Evolutionary conservation across 2,329 filamentous ascomycete genomes (phyloP).

Genomic region (Aureobasidium musti): DNA sequence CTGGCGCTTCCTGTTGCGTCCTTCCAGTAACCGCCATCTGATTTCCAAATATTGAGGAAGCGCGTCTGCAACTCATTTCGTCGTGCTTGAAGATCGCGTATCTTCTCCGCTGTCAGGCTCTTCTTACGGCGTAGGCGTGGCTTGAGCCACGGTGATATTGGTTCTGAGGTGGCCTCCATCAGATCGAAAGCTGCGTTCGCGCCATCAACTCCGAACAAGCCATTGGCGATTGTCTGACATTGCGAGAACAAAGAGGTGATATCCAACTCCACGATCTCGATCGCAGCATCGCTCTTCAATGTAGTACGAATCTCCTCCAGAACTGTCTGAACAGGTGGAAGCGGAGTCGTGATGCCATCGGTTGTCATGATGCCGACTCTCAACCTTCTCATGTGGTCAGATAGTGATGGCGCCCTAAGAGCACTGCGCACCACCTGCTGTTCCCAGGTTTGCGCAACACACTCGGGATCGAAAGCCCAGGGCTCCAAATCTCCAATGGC

Average conservation of each 20-base stretch:
- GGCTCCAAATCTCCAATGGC: conserved; percentile 56
- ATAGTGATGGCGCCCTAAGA: conserved; percentile 4
- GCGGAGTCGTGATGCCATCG: conserved; percentile 55
- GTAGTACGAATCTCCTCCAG: conserved; percentile 50
- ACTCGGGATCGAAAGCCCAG: conserved; percentile 53
- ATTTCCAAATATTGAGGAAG: conserved; percentile 60
- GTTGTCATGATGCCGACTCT: conserved; percentile 53
- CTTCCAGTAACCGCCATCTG: conserved; percentile 43
- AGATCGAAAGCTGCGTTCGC: conserved; percentile 58
- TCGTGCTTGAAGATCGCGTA: conserved; percentile 57
- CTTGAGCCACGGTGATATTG: conserved; percentile 62
- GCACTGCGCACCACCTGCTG: conserved; percentile 33
- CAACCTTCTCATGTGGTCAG: conserved; percentile 32
- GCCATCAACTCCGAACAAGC: conserved; percentile 62
- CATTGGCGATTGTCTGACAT: conserved; percentile 59
- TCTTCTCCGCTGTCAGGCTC: conserved; percentile 50
- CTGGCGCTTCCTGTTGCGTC: conserved; percentile 27
- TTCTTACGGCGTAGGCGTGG: conserved; percentile 54
- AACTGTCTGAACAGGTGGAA: conserved; percentile 53
- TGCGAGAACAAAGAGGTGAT: conserved; percentile 56
- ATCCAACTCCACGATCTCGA: conserved; percentile 62
- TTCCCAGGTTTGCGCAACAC: conserved; percentile 46
- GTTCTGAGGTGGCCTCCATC: conserved; percentile 58
- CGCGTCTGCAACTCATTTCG: conserved; percentile 56
- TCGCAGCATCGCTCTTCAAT: conserved; percentile 38